These are phyloP conservation scores for Pelargonium myrrhifolium DNA, from an alignment of 441 rosid species.

Conservation along the genomic window DNA sequence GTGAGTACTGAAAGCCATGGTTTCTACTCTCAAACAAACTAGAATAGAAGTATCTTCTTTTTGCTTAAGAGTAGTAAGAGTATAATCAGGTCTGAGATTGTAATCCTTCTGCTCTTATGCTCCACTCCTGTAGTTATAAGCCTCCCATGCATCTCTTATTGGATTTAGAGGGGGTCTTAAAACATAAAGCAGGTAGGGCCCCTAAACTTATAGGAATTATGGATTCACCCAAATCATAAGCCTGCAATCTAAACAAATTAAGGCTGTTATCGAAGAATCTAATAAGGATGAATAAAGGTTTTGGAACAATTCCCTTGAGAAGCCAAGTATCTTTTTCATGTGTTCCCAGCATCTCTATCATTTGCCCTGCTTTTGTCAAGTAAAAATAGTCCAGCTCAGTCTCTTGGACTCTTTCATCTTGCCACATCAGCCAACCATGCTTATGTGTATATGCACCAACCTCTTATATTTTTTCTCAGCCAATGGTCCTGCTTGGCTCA, in stretches of 20 bases:
- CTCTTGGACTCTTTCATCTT: slow-evolving; percentile 23
- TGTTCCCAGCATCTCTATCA: slow-evolving; percentile 38
- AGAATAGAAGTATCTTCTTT: slow-evolving; percentile 37
- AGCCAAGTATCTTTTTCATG: slow-evolving; percentile 64
- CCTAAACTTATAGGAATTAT: slow-evolving; percentile 33
- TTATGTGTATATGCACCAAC: slow-evolving; percentile 23
- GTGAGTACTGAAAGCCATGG: slow-evolving; percentile 40
- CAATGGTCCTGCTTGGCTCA: neutral
- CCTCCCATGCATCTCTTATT: slow-evolving; percentile 45
- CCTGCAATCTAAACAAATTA: slow-evolving; percentile 48
- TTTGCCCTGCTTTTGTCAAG: slow-evolving; percentile 37
- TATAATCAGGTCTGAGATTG: slow-evolving; percentile 32
- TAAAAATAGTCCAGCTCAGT: slow-evolving; percentile 20
- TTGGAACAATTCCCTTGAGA: slow-evolving; percentile 49
- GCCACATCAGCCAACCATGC: slow-evolving; percentile 33
- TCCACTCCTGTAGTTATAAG: slow-evolving; percentile 54
- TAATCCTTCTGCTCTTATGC: slow-evolving; percentile 33
- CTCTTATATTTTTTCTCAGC: neutral
- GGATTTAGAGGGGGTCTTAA: slow-evolving; percentile 57
- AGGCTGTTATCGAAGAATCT: slow-evolving; percentile 76
- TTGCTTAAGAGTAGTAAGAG: slow-evolving; percentile 34
- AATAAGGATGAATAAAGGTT: slow-evolving; percentile 52
- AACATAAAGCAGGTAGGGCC: slow-evolving; percentile 64
- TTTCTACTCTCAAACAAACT: slow-evolving; percentile 29
- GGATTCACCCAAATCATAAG: slow-evolving; percentile 62